Conservation (phyloP, 148 eudicot genomes). For the Simmondsia chinensis region DNA sequence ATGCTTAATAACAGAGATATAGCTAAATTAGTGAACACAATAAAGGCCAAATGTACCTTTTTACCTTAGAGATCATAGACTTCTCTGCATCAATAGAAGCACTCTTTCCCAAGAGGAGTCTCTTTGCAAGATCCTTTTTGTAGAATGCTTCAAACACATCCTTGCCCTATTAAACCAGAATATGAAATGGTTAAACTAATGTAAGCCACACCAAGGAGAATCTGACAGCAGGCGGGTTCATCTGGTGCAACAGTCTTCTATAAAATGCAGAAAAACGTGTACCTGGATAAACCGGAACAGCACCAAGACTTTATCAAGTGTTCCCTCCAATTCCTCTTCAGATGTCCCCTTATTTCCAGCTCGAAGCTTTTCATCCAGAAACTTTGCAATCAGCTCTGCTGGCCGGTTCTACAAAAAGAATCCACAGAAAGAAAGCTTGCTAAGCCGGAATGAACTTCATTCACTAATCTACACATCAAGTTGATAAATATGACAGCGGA, state of each 20-base stretch:
- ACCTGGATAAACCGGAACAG: constrained; percentile 96
- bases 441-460: too few relatives aligned
- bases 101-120: constrained; percentile 91
- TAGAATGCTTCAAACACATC: constrained; percentile 99
- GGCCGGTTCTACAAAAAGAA: constrained; percentile 66
- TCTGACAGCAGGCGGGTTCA: too few relatives aligned
- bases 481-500: too few relatives aligned
- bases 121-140: constrained; percentile 95
- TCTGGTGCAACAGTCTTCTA: too few relatives aligned
- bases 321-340: constrained; percentile 95
- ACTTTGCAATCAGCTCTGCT: constrained; percentile 94
- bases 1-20: constrained; percentile 9
- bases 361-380: constrained; percentile 93
- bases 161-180: constrained; percentile 54
- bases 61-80: constrained; percentile 95
- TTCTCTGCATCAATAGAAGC: constrained; percentile 99
- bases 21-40: too few relatives aligned
- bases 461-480: too few relatives aligned
- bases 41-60: too few relatives aligned
- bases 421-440: too few relatives aligned
- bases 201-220: not conserved
- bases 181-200: not conserved
- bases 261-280: too few relatives aligned
- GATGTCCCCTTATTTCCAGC: constrained; percentile 99
- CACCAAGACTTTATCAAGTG: constrained; percentile 90